phyloP scores from a whole-genome alignment of 306 rosid genomes.

The Prunus mume region DNA sequence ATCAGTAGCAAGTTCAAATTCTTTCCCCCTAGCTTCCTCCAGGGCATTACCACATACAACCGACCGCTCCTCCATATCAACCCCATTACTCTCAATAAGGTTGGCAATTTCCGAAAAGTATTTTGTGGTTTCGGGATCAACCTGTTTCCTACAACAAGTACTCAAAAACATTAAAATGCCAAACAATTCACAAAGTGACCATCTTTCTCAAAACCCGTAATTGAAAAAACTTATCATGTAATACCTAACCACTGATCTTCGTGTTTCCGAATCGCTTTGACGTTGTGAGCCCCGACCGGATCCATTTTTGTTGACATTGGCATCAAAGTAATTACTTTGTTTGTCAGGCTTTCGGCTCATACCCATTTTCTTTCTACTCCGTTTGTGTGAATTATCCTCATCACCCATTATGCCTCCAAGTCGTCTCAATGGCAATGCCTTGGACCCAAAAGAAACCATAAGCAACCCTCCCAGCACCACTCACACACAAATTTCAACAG shows the following conservation, averaged over 20 bases:
- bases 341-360: constrained; percentile 42
- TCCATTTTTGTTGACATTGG: constrained; percentile 19
- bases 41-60: constrained; percentile 75
- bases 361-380: constrained; percentile 34
- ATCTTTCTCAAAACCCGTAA: background rate
- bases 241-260: constrained; percentile 52
- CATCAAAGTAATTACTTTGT: constrained; percentile 28
- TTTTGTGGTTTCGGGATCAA: constrained; percentile 69
- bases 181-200: background rate
- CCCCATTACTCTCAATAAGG: constrained; percentile 56
- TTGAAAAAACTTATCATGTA: background rate
- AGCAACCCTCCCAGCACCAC: background rate
- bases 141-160: constrained; percentile 60
- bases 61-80: constrained; percentile 70
- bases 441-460: constrained; percentile 56
- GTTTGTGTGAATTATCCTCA: constrained; percentile 24
- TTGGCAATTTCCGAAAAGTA: constrained; percentile 80
- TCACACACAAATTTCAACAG: background rate
- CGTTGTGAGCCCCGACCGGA: constrained; percentile 24
- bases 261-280: constrained; percentile 20
- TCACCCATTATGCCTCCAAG: constrained; percentile 43
- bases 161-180: constrained; percentile 9
- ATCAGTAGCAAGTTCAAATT: constrained; percentile 83
- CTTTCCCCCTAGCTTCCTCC: constrained; percentile 79
- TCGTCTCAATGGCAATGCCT: constrained; percentile 41